A percentile compares a stretch with the other conserved stretches of the same genome.
Conservation (phyloP, 805 yeast species). For the Tetrapisispora pingtungensis region DNA sequence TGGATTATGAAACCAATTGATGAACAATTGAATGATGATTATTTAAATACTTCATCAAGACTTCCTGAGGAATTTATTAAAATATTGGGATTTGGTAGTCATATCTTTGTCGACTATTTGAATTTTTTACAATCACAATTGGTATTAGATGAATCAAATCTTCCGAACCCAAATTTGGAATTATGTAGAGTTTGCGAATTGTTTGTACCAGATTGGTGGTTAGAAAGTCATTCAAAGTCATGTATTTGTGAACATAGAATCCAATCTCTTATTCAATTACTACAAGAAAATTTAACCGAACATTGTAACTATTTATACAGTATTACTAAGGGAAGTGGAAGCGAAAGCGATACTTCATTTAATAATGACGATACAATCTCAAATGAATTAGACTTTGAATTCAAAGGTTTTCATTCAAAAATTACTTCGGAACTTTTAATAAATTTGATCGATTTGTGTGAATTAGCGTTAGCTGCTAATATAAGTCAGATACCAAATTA, state of each 20-base stretch:
- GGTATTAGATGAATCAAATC: constrained; percentile 47
- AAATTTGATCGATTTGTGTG: constrained; percentile 46
- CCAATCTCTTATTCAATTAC: constrained; percentile 61
- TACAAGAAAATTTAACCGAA: constrained; percentile 70
- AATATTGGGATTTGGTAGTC: constrained; percentile 81
- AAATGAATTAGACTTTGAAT: constrained; percentile 29
- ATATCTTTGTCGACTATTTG: constrained; percentile 68
- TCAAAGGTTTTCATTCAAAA: constrained; percentile 37
- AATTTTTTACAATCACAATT: constrained; percentile 53
- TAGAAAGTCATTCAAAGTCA: constrained; percentile 80
- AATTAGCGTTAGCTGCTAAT: constrained; percentile 62
- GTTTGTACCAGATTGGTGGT: constrained; percentile 91
- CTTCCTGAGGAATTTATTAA: constrained; percentile 63
- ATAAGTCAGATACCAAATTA: constrained; percentile 45
- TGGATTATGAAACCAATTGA: constrained; percentile 72
- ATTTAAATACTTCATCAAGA: constrained; percentile 15
- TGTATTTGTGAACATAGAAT: constrained; percentile 80
- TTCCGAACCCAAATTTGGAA: constrained; percentile 74
- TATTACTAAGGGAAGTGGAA: not conserved
- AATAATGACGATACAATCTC: constrained; percentile 3
- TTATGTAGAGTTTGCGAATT: constrained; percentile 90
- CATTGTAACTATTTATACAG: constrained; percentile 30
- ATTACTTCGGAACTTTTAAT: not conserved
- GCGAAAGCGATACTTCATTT: not conserved
- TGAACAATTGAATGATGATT: constrained; percentile 30